Base-by-base conservation (phyloP, 352 stramenopile genomes). In the Globisporangium recalcitrans region DNA sequence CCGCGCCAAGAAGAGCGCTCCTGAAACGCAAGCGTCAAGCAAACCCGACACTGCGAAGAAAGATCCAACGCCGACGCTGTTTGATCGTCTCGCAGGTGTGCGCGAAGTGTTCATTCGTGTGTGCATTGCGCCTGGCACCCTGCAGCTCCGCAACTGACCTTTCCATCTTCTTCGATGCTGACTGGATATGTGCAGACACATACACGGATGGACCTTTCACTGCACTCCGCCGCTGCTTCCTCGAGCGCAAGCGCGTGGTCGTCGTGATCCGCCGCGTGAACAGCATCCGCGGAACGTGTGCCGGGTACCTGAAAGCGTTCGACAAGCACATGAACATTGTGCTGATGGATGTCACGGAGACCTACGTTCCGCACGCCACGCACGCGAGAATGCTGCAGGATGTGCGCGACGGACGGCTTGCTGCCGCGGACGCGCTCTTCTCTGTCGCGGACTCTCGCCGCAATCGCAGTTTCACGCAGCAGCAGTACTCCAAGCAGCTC, bases 241-340 rank as follows among this genome's bases (percentile, higher is more conserved):
- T 97, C 32, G 70, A 95, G 60, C 75, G 78, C 36, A 80, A 82
- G 73, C 74, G 85, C 29, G 80, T 97, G 13, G 71, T 86, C 49
- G 83, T 98, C 34, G 82, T 98, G 22, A 69, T 98, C 31, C 87
- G 94, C 44, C 89, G 90, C 52, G 78, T 97, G 27, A 94, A 97
- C 68, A 95, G 85, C 61, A 85, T 98, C 24, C 83, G 93, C 19
- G 94, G 94, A 42, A 93, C 80, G n/a, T 87, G 93, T 59, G 87
- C 75, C 0, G 94, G 93, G n/a, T 95, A 85, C 62, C 73, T 98
- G 36, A 90, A 97, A 60, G 92, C 89, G 5, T 98, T 98, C 67
- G 94, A 98, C 72, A 98, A 97, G 72, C 93, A 98, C 74, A 88
- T 97, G 74, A 98, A 98, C 71, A 60, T 98, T 42, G 85, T 98